Percentiles rank a stretch among this genome's conserved stretches.
Evolutionary conservation across 345 rosid genomes (phyloP).

Genomic region (Brassica incana): DNA sequence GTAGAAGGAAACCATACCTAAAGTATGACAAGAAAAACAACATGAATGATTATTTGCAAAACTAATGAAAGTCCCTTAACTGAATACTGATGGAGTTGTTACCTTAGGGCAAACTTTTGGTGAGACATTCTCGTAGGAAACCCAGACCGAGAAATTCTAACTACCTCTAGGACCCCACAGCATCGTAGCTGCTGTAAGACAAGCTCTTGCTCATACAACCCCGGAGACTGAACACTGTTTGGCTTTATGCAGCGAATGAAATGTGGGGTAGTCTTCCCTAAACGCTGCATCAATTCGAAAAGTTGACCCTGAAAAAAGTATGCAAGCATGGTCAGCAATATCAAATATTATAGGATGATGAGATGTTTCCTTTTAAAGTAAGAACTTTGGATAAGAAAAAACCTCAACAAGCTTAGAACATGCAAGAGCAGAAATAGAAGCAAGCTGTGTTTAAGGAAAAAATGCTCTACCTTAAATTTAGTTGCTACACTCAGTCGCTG

Average conservation of each 20-base stretch:
- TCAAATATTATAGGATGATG: not conserved
- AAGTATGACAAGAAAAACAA: slow-evolving; percentile 21
- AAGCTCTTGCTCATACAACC: slow-evolving; percentile 63
- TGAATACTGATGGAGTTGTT: not conserved
- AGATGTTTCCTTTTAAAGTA: not conserved
- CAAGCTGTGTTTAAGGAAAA: not conserved
- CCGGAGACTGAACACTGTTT: slow-evolving; percentile 67
- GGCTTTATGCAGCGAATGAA: slow-evolving; percentile 93
- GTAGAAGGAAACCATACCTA: slow-evolving; percentile 77
- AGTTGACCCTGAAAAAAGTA: slow-evolving; percentile 43
- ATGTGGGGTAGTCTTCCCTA: slow-evolving; percentile 86
- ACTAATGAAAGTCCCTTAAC: not conserved
- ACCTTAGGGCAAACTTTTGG: slow-evolving; percentile 85
- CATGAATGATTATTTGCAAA: slow-evolving; percentile 9
- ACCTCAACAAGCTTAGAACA: not conserved
- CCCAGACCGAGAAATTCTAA: slow-evolving; percentile 83
- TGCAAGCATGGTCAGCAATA: slow-evolving; percentile 7
- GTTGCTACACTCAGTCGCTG: slow-evolving; percentile 92
- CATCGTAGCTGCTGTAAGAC: slow-evolving; percentile 81
- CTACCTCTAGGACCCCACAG: slow-evolving; percentile 86
- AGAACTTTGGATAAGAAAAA: slow-evolving; percentile 12
- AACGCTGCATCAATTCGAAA: slow-evolving; percentile 70
- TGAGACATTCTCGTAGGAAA: slow-evolving; percentile 85
- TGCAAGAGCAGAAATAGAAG: slow-evolving; percentile 8
- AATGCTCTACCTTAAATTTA: slow-evolving; percentile 75